Base-by-base conservation (phyloP, 768 basidiomycete genomes). In the Rickenella mellea region DNA sequence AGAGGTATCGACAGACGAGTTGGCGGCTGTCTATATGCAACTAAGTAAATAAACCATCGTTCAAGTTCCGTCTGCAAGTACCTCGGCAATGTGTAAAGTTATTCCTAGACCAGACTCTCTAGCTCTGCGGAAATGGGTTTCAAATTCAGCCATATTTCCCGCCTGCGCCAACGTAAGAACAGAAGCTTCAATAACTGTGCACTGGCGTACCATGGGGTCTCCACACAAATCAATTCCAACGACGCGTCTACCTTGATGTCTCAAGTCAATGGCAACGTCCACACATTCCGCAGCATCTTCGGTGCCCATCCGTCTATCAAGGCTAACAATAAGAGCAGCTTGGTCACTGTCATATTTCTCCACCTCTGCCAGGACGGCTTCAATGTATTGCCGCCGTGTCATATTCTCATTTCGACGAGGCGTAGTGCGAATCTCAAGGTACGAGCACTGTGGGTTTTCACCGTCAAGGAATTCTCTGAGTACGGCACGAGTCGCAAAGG, bases 11-110 rank as follows among this genome's bases (percentile, higher is more conserved):
- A 67, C 62, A 3, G 67, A 43, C 6, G 76, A 60, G 53, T 75
- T 76, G 21, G 60, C 52, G 6, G 44, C 42, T 0, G 71, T 76
- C 79, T 78, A 47, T 1, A 7, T 7, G 38, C 5, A 19, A 30
- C n/a, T 1, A 27, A 17, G 11, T 0, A 22, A 6, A 15, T 31
- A 4, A 22, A 15, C 10, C 17, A 17, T n/a, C n/a, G n/a, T n/a
- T n/a, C n/a, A n/a, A n/a, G n/a, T n/a, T n/a, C n/a, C n/a, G n/a
- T n/a, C n/a, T n/a, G n/a, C 17, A 52, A 59, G n/a, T 45, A 82
- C 84, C 71, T 92, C 88, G 2, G 88, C 85, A 40, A 90, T 80
- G 57, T 91, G 88, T 27, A 90, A 56, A 0, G 88, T 91, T n/a
- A 88, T 51, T 2, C 78, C 71, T 6, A 91, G 57, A 1, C 83